Conservation (phyloP, 1,284 basidiomycete genomes). For the Cryptococcus sp. region DNA sequence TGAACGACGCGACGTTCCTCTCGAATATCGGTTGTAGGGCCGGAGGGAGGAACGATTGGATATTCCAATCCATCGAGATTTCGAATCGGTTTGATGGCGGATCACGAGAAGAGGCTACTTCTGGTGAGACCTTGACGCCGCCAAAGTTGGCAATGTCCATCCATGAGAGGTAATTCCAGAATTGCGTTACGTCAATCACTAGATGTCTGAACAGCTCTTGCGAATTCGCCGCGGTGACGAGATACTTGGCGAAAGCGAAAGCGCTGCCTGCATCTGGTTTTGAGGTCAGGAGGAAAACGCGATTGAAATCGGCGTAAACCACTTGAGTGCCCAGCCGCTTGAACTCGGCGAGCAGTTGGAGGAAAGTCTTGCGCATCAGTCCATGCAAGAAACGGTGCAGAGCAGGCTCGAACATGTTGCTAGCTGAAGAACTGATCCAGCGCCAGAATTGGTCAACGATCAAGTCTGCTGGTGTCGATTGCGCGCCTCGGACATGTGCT, state of each 20-base stretch:
- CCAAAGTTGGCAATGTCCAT: conserved; percentile 95
- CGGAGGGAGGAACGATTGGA: conserved; percentile 83
- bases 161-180: conserved; percentile 93
- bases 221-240: conserved; percentile 87
- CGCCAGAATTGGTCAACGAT: conserved; percentile 91
- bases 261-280: conserved; percentile 93
- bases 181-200: conserved; percentile 80
- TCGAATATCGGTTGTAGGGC: conserved; percentile 80
- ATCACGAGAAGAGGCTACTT: conserved; percentile 45
- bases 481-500: conserved; percentile 55
- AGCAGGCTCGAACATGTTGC: conserved; percentile 89
- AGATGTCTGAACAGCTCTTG: conserved; percentile 96
- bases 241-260: conserved; percentile 91
- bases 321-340: conserved; percentile 91
- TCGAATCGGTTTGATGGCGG: conserved; percentile 39
- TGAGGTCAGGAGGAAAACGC: conserved; percentile 85
- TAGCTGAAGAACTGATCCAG: conserved; percentile 84
- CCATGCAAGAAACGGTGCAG: conserved; percentile 92
- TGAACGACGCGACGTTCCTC: conserved; percentile 74
- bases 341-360: conserved; percentile 95
- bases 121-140: conserved; percentile 76
- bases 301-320: conserved; percentile 92
- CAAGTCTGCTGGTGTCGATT: conserved; percentile 55
- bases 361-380: conserved; percentile 96
- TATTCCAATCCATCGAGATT: conserved; percentile 94